Evolutionary conservation across 495 filamentous ascomycete genomes (phyloP), one percentile per base, ranked within the genome.

Genomic region (Aspergillus ellipticus): DNA sequence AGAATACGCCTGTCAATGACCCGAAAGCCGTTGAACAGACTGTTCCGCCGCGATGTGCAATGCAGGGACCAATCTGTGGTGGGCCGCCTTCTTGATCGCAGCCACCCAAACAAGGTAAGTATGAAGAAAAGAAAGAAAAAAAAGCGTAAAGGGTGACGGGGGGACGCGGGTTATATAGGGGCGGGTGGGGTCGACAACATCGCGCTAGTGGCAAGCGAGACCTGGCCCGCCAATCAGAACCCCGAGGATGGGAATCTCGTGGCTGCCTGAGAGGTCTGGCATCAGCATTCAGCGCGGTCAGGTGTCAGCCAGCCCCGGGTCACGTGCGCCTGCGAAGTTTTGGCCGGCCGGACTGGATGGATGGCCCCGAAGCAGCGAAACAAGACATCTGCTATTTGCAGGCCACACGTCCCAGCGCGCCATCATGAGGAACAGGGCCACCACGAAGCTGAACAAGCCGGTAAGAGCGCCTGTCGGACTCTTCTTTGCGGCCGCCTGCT

Each of bases 41-140:
- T 77, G 79, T 72, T 82, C 75, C 82, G 72, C 84, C 85, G 76
- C 84, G 84, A 62, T 87, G 85, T 88, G 85, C 85, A 85, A 88
- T 89, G 84, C 80, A 87, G 84, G 83, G 74, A 82, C 84, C 78
- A 78, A 78, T 69, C 69, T 71, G 75, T 83, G 77, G 77, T 74
- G 74, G 62, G 70, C 78, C 70, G 77, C 72, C 73, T 80, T 83
- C 73, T 70, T 86, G 84, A 86, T 74, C 83, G 73, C 76, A 68
- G 75, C 70, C 74, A 72, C 76, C 75, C 77, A 80, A 79, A 82
- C 81, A 86, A 87, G 83, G 84, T 87, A 87, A 86, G 82, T 85
- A 86, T 86, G 81, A 85, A 81, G 79, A 84, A 81, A 67, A 73
- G 68, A 77, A 75, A 69, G 71, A 72, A 71, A 70, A 74, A 66